phyloP scores from a whole-genome alignment of 495 filamentous ascomycete genomes.

The Aspergillus campestris region DNA sequence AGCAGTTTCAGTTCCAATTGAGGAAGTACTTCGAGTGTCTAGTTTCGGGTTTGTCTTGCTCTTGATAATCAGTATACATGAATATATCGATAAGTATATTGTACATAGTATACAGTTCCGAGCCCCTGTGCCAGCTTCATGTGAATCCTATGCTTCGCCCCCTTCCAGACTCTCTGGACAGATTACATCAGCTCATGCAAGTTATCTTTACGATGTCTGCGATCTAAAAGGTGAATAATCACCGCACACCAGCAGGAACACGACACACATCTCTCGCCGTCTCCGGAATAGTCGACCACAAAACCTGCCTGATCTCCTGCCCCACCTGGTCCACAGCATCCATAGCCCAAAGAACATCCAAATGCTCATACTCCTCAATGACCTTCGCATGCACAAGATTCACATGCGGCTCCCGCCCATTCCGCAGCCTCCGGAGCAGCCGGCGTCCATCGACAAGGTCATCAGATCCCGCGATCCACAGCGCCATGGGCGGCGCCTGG shows the following conservation, averaged over 20 bases:
- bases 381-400: conserved; percentile 71
- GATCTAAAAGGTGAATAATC: too few relatives aligned
- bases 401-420: conserved; percentile 76
- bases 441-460: conserved; percentile 73
- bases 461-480: conserved; percentile 84
- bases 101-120: too few relatives aligned
- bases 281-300: conserved; percentile 65
- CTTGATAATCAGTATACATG: too few relatives aligned
- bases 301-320: conserved; percentile 66
- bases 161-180: too few relatives aligned
- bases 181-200: too few relatives aligned
- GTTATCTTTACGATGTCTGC: too few relatives aligned
- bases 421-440: conserved; percentile 64
- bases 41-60: too few relatives aligned
- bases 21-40: too few relatives aligned
- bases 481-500: conserved; percentile 71
- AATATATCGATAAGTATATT: too few relatives aligned
- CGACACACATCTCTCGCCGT: conserved; percentile 49
- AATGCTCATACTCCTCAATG: conserved; percentile 86
- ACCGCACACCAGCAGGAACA: conserved; percentile 44
- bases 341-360: conserved; percentile 96
- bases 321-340: conserved; percentile 80
- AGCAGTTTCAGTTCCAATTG: too few relatives aligned
- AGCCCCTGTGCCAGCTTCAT: too few relatives aligned
- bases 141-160: too few relatives aligned